phyloP scores from a whole-genome alignment of 129 eudicot species.

The Lactuca sativa region DNA sequence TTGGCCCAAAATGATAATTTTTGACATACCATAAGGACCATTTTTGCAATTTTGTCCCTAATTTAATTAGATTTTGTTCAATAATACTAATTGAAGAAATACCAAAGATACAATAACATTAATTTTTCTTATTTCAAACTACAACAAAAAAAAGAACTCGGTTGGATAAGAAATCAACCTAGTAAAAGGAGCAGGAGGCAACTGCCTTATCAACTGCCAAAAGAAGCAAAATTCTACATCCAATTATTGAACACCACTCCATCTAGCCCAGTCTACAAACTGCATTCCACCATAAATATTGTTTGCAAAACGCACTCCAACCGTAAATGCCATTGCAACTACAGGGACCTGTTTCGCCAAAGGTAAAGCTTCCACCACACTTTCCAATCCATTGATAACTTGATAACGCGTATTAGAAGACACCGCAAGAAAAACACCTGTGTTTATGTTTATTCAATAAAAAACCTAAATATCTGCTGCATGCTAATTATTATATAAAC shows the following conservation, averaged over 20 bases:
- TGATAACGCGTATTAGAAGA: conserved; percentile 96
- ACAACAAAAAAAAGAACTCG: background rate
- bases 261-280: conserved; percentile 93
- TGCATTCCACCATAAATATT: conserved; percentile 97
- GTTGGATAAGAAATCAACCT: background rate
- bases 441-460: background rate
- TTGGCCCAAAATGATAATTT: too few species aligned
- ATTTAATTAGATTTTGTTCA: background rate
- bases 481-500: too few species aligned
- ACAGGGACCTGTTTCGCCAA: conserved; percentile 75
- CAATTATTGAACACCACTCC: conserved; percentile 85
- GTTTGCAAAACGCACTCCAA: conserved; percentile 92
- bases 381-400: conserved; percentile 81
- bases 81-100: background rate
- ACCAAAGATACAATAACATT: background rate
- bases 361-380: conserved; percentile 72
- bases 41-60: too few species aligned
- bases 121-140: background rate
- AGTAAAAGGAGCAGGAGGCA: background rate
- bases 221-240: conserved; percentile 12
- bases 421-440: conserved; percentile 92
- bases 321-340: conserved; percentile 89
- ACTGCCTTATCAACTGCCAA: conserved; percentile 2
- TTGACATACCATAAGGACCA: too few species aligned
- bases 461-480: background rate